Conservation (phyloP, 805 yeast genomes). For the Metschnikowia koreensis region DNA sequence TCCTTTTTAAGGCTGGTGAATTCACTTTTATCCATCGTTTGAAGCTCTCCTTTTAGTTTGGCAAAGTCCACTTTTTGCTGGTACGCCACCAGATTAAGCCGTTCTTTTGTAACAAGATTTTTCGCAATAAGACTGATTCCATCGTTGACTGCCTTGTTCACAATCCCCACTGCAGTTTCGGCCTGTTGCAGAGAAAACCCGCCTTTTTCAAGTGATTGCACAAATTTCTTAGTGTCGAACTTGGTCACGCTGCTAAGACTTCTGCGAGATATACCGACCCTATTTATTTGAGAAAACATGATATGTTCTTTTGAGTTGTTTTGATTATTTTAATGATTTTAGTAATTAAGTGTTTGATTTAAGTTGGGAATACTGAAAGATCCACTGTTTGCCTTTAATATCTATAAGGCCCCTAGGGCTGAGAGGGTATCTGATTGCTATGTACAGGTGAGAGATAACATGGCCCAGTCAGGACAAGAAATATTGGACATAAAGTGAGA, state of each 20-base stretch:
- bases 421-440: no score
- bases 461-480: no score
- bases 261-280: slow-evolving; percentile 7
- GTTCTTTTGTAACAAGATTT: slow-evolving; percentile 82
- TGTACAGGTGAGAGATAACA: no score
- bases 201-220: slow-evolving; percentile 64
- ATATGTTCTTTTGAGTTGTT: no score
- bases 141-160: slow-evolving; percentile 73
- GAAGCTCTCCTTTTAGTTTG: slow-evolving; percentile 86
- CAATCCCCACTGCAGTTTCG: slow-evolving; percentile 70
- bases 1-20: slow-evolving; percentile 79
- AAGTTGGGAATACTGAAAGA: no score
- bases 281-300: background rate
- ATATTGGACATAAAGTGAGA: no score
- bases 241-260: slow-evolving; percentile 37
- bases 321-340: no score
- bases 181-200: slow-evolving; percentile 72
- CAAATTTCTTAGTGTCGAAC: slow-evolving; percentile 77
- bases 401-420: no score
- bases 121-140: slow-evolving; percentile 74
- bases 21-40: slow-evolving; percentile 83
- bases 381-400: no score
- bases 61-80: slow-evolving; percentile 97
- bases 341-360: no score
- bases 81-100: slow-evolving; percentile 78